Conservation (phyloP, 192 early-diverging fungal genomes). For the Backusella westeae region DNA sequence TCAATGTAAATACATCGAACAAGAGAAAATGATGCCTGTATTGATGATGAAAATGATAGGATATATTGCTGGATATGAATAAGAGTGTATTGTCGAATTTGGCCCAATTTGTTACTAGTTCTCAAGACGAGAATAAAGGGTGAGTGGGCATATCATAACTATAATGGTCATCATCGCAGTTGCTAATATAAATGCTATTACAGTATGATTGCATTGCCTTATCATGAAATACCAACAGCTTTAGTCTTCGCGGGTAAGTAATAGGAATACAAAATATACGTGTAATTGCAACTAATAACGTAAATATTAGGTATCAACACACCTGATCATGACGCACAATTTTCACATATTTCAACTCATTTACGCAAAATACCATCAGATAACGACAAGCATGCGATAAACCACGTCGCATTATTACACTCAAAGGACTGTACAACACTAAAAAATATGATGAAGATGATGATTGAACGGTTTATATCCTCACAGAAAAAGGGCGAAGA, state of each 20-base stretch:
- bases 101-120: conserved; percentile 56
- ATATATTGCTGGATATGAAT: conserved; percentile 58
- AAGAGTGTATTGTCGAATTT: conserved; percentile 52
- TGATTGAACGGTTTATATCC: conserved; percentile 70
- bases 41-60: neutral
- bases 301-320: conserved; percentile 56
- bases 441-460: conserved; percentile 53
- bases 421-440: conserved; percentile 68
- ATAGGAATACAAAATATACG: neutral
- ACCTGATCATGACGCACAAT: conserved; percentile 73
- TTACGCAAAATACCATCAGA: conserved; percentile 17
- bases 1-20: conserved; percentile 36
- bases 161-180: neutral
- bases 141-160: neutral
- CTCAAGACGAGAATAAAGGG: conserved; percentile 41
- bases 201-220: conserved; percentile 49
- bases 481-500: neutral
- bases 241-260: conserved; percentile 64
- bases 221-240: conserved; percentile 69
- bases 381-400: neutral
- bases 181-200: neutral
- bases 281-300: neutral
- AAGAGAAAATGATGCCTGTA: neutral
- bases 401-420: conserved; percentile 64
- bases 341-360: conserved; percentile 57